Conservation (phyloP, 2,329 filamentous ascomycete genomes). For the Epichloe gansuensis region DNA sequence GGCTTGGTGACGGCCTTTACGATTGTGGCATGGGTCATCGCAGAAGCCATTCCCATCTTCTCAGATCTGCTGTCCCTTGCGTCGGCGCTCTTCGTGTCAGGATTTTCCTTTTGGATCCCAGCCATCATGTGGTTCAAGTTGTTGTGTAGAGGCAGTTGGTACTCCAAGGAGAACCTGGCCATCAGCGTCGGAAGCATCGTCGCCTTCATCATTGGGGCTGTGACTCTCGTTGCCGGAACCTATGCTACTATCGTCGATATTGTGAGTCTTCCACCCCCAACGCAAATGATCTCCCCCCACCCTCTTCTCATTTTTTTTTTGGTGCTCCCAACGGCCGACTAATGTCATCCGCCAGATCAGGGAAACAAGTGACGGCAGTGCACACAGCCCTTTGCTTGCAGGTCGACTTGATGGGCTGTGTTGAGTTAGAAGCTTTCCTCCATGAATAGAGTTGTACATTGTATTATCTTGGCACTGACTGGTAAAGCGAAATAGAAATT, state of each 20-base stretch:
- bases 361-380: conserved; percentile 9
- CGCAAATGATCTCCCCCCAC: neutral
- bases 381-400: conserved; percentile 11
- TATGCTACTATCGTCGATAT: conserved; percentile 19
- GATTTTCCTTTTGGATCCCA: conserved; percentile 24
- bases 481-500: neutral
- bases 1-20: conserved; percentile 44
- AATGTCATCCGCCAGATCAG: conserved; percentile 8
- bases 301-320: neutral
- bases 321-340: neutral
- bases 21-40: conserved; percentile 55
- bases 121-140: conserved; percentile 30
- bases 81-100: conserved; percentile 36
- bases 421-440: neutral
- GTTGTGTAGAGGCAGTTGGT: conserved; percentile 15
- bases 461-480: neutral
- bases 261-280: conserved; percentile 10
- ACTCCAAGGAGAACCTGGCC: conserved; percentile 15
- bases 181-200: conserved; percentile 14
- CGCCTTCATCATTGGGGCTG: conserved; percentile 16
- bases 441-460: neutral
- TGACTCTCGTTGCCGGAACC: conserved; percentile 17
- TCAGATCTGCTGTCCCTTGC: conserved; percentile 46
- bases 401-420: conserved; percentile 1
- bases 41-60: conserved; percentile 62